These are phyloP conservation scores for Crucihimalaya himalaica DNA, from an alignment of 345 rosid species.

Conservation along the genomic window DNA sequence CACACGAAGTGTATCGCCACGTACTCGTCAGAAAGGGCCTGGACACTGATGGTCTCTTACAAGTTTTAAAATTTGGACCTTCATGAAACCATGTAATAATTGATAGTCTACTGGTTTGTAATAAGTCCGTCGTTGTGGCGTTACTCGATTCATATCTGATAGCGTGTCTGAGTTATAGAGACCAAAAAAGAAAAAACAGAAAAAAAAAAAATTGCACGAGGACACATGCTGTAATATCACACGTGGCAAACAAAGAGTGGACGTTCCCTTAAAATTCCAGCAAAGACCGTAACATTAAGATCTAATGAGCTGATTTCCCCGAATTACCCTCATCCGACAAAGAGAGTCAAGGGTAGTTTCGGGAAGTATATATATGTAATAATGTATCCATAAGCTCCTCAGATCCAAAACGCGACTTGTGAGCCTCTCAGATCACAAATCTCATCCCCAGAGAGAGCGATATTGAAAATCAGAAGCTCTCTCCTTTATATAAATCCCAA, in stretches of 20 bases:
- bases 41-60: not conserved
- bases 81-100: not conserved
- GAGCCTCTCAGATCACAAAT: constrained; percentile 3
- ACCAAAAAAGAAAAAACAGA: not conserved
- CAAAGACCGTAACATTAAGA: constrained; percentile 28
- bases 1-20: not conserved
- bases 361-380: constrained; percentile 2
- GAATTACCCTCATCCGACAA: not conserved
- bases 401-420: constrained; percentile 34
- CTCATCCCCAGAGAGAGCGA: constrained; percentile 27
- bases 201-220: not conserved
- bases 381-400: not conserved
- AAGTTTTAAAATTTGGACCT: not conserved
- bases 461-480: constrained; percentile 23
- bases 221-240: not conserved
- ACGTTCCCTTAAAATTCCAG: not conserved
- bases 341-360: constrained; percentile 16
- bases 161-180: not conserved
- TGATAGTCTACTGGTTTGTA: too few relatives aligned
- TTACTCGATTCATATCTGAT: too few relatives aligned
- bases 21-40: not conserved
- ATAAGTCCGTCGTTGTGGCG: too few relatives aligned
- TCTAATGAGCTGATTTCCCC: not conserved
- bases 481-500: constrained; percentile 36
- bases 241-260: constrained; percentile 36